Evolutionary conservation across 2,329 filamentous ascomycete species (phyloP), one percentile per base, ranked within the genome.

Genomic region (Paraphoma sp.): DNA sequence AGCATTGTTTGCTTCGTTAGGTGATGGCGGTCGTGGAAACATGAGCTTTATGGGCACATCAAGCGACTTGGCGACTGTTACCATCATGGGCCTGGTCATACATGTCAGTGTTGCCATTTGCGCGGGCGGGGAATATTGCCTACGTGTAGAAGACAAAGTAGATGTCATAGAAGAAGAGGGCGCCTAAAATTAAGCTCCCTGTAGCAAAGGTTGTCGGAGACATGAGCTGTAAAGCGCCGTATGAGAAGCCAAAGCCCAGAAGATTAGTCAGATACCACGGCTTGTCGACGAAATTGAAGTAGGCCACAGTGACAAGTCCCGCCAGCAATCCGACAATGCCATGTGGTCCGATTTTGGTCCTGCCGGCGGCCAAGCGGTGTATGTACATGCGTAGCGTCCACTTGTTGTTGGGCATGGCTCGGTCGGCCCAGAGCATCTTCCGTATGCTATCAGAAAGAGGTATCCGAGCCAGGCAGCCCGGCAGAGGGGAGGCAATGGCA

Each of bases 1-100:
- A 40, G 76, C 68, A 4, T 73, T 72, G 7, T 79, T 71, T 11
- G 79, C 78, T n/a, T 80, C 76, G 6, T 75, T 75, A n/a, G 81
- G 74, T 33, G 77, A 72, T 3, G 81, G 74, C 6, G 89, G 87
- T n/a, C 85, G 84, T 1, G 90, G 88, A 60, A 97, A 96, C 5
- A 95, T 84, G 7, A 99, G 85, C 74, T 97, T 98, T 75, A 97
- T 95, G 0, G 94, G 95, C 0, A 94, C 91, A 64, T 99, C 94
- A 28, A 99, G 82, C 41, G 89, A 90, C 7, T 89, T 96, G 11
- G 94, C 95, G 8, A 99, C 91, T 0, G 90, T 91, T 6, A 93
- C 83, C 91, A 95, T 95, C 72, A 91, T 88, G 0, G 91, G 91
- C 0, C 87, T 89, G 44, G 30, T 36, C 14, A 14, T 14, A 36